Base-by-base conservation (phyloP, 2,329 filamentous ascomycete genomes). In the Monosporascus sp. region DNA sequence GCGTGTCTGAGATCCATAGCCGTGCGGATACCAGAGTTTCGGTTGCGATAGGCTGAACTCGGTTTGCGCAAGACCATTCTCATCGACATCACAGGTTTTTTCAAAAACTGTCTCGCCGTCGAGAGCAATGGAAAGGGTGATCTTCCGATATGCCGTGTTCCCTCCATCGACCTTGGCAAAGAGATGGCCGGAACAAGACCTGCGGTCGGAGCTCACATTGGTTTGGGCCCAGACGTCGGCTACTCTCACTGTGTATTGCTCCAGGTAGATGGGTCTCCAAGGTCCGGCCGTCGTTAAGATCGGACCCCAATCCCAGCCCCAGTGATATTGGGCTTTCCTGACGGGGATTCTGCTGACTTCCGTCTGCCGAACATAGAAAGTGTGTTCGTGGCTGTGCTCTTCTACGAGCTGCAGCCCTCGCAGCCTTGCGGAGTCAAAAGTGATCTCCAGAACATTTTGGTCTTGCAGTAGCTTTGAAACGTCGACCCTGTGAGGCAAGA, bases 291-390 rank as follows among this genome's bases (percentile, higher is more conserved):
- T 84, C 65, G 83, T 76, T 49, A 87, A 60, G 6, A 84, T 75
- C 1, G 84, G 84, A 0, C 84, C 85, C 85, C 84, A 87, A 61
- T 88, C 84, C 84, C 84, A 88, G 5, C 85, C 83, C 82, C 82
- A 88, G 59, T 87, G 80, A 59, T 84, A 88, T 65, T 88, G 85
- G 1, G 84, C 81, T 63, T 88, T 88, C n/a, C 85, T 72, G 0
- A 82, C 77, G 3, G 76, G 76, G 14, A 82, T 67, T 22, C 70
- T 61, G 35, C 70, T 65, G 20, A 68, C 63, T 50, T 69, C 82
- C 52, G 60, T 81, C 72, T 61, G 79, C 68, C 65, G 81, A 54
- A 65, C 80, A 63, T 67, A 76, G 68, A 79, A 83, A 5, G 70
- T 73, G 62, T 83, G 79, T 58, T 83, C 77, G n/a, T 77, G 75